These are phyloP conservation scores for Kwoniella shivajii DNA, from an alignment of 1,284 basidiomycete genomes.

Conservation along the genomic window DNA sequence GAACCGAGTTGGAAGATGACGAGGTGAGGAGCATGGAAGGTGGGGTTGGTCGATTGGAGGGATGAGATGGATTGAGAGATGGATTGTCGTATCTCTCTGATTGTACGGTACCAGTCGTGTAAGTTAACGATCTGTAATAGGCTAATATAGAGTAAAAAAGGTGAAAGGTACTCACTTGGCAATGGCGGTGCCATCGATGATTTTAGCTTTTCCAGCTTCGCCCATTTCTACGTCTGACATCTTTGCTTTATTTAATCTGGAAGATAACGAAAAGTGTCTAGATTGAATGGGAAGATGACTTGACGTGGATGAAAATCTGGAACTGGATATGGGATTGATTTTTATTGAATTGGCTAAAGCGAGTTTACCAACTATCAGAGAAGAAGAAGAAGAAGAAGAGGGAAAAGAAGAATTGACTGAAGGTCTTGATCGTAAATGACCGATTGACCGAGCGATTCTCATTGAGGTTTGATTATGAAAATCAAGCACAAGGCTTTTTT, in stretches of 20 bases:
- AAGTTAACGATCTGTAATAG: too few species aligned
- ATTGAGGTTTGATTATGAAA: slow-evolving; percentile 1
- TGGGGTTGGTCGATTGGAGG: slow-evolving; percentile 65
- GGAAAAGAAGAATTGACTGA: not conserved
- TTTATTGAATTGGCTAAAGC: not conserved
- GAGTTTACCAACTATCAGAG: not conserved
- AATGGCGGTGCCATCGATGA: slow-evolving; percentile 85
- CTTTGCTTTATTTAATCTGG: slow-evolving; percentile 3
- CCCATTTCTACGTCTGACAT: slow-evolving; percentile 24
- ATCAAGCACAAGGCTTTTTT: slow-evolving; percentile 4
- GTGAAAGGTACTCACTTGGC: slow-evolving; percentile 68
- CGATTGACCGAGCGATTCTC: slow-evolving; percentile 8
- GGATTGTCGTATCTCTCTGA: slow-evolving; percentile 74
- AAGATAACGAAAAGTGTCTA: slow-evolving; percentile 3
- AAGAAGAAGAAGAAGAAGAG: not conserved
- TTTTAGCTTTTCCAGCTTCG: slow-evolving; percentile 52
- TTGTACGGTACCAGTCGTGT: too few species aligned
- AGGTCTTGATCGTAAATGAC: slow-evolving; percentile 11
- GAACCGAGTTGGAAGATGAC: slow-evolving; percentile 93
- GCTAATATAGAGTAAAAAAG: not conserved
- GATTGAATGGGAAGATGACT: not conserved
- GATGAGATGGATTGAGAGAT: slow-evolving; percentile 65
- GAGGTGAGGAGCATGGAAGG: slow-evolving; percentile 80
- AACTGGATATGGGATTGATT: not conserved
- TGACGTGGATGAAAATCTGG: not conserved